Evolutionary conservation across 257 asterid genomes (phyloP).

Genomic region (Nicotiana noctiflora): DNA sequence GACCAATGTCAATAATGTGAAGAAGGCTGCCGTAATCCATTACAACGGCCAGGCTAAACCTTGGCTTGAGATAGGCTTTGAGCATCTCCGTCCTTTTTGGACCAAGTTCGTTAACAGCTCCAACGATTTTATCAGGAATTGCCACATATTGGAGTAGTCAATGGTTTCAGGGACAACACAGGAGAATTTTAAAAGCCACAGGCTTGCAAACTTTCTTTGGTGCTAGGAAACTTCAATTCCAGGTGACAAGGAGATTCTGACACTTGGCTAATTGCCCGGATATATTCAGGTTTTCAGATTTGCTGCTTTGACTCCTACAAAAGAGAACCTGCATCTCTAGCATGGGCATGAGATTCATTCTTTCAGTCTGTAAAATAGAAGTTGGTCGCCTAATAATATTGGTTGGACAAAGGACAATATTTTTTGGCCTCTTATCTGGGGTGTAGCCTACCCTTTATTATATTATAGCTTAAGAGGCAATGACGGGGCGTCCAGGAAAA

Average conservation of each 20-base stretch:
- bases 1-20: constrained; percentile 62
- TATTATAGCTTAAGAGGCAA: constrained; percentile 37
- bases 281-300: constrained; percentile 19
- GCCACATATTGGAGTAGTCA: constrained; percentile 88
- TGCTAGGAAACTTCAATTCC: constrained; percentile 2
- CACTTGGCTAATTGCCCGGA: constrained; percentile 24
- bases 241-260: constrained; percentile 27
- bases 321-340: constrained; percentile 32
- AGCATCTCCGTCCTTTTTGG: constrained; percentile 99
- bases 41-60: constrained; percentile 98
- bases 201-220: constrained; percentile 4
- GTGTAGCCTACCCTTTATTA: constrained; percentile 15
- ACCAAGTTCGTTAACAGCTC: constrained; percentile 89
- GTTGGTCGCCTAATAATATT: constrained; percentile 36
- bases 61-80: constrained; percentile 96
- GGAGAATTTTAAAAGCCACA: constrained; percentile 12
- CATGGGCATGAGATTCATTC: constrained; percentile 49
- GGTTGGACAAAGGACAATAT: constrained; percentile 41
- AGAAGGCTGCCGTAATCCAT: constrained; percentile 92
- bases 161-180: background rate
- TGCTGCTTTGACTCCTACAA: constrained; percentile 24
- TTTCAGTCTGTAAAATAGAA: constrained; percentile 54
- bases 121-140: constrained; percentile 71
- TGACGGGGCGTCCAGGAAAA: constrained; percentile 20
- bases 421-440: constrained; percentile 38